Base-by-base conservation (phyloP, 2,329 filamentous ascomycete species). In the Dactylellina sp. region DNA sequence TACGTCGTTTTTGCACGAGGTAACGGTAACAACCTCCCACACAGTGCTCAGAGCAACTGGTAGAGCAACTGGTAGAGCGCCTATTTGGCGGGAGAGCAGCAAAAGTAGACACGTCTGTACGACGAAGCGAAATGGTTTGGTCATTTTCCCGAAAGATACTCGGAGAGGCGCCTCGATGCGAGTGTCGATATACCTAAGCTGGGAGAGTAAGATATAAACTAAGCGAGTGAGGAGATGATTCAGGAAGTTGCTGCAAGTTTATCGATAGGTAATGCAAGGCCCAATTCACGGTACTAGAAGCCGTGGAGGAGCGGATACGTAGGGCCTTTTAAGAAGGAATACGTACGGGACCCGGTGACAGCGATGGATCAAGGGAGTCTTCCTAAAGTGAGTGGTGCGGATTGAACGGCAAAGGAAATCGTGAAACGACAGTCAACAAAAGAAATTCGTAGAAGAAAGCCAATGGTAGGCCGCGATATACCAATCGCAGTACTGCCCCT, bases 391-490 rank as follows among this genome's bases (percentile, higher is more conserved):
- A 50, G 53, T 53, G 47, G 52, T 55, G 9, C n/a, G 37, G n/a
- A 53, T 5, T 12, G 37, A 53, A 16, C 18, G 44, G 32, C 12
- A 53, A 46, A 63, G 14, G 25, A 28, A 46, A 20, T 60, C 49
- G 52, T 60, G 37, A 56, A 42, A 42, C 59, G 12, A 37, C 32
- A 53, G 59, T 32, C 37, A 56, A 72, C 68, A 72, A 72, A 72
- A 65, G 68, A 72, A 72, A 72, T 72, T 72, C 68, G 68, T 72
- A 61, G 16, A 65, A 52, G 22, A 12, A 49, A 72, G 44, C 56
- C 60, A 72, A 65, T 44, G 35, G 55, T 65, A 39, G 53, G 53
- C 22, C 32, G 59, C 52, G 53, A 47, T 56, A 44, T 44, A 32
- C 56, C 57, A 71, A 64, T 64, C 59, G 66, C 56, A 55, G 66